Base-by-base conservation (phyloP, 176 grass and related monocot species). In the Rhynchospora tenuis region DNA sequence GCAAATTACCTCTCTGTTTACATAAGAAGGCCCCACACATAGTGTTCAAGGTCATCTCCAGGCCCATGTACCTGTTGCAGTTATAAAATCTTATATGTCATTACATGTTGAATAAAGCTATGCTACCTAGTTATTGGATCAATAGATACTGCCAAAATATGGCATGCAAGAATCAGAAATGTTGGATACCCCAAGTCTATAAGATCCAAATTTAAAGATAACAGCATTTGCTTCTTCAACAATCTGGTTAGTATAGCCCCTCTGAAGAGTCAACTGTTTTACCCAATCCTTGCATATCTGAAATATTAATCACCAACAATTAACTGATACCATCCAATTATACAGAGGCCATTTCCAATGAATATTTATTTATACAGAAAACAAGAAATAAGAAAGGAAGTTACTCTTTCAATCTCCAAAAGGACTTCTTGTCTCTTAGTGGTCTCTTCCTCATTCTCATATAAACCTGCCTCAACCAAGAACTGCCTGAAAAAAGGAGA, bases 171-270 rank as follows among this genome's bases (percentile, higher is more conserved):
- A 45, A 54, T 78, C 19, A 78, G 26, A n/a, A 68, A 17, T 47
- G 11, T 12, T 59, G 50, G 15, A 64, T 93, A 99, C 93, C 93
- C 97, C 93, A 77, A 99, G 83, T 51, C 89, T 83, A 68, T 99
- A 99, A 5, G 97, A 99, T 27, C 97, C 97, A 56, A 99, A 99
- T 20, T 91, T 99, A 83, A 95, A 96, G 83, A 99, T 94, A n/a
- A 92, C 78, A 2, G 93, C 97, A 88, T 95, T 99, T 38, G 97
- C 89, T 15, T 93, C 97, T 79, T 99, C 93, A 12, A 96, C 86
- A 91, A 92, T 95, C 79, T 96, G 92, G 84, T 99, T 93, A 47
- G 88, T 90, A 28, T n/a, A 99, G 9, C 97, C 97, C 83, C 97
- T 93, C 79, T 96, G 91, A 31, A 43, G 89, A 66, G 97, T 99